Percentiles rank a stretch among this genome's conserved stretches.
Evolutionary conservation across 495 filamentous ascomycete species (phyloP).

Genomic region (Pseudoneurospora amorphoporcata): DNA sequence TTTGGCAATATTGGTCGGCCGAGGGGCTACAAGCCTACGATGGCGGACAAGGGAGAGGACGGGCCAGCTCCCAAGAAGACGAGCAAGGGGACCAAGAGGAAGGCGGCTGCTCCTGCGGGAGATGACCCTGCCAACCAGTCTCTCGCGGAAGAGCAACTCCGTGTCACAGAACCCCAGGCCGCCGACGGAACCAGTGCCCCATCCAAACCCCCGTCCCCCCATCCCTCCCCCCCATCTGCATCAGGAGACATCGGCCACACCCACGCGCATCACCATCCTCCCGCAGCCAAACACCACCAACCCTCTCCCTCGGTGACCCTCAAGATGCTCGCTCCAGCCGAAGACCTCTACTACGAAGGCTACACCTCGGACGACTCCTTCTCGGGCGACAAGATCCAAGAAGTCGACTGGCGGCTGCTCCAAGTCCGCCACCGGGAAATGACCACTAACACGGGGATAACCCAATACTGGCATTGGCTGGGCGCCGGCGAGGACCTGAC

Average conservation of each 20-base stretch:
- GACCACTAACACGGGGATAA: constrained; percentile 29
- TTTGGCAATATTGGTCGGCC: constrained; percentile 39
- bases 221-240: background rate
- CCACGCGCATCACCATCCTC: background rate
- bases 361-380: constrained; percentile 37
- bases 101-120: background rate
- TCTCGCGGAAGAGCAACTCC: background rate
- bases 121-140: background rate
- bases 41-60: constrained; percentile 1
- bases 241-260: background rate
- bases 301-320: background rate
- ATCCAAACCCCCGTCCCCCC: background rate
- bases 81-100: constrained; percentile 4
- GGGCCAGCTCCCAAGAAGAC: background rate
- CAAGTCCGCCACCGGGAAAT: constrained; percentile 32
- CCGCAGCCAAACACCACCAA: background rate
- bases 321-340: background rate
- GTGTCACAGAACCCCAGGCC: background rate
- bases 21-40: constrained; percentile 22
- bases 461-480: constrained; percentile 43
- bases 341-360: constrained; percentile 29
- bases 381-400: constrained; percentile 25
- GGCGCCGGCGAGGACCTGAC: background rate
- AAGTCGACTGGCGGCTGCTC: constrained; percentile 35
- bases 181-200: background rate